Conservation (phyloP, 2,329 filamentous ascomycete genomes). For the Leptographium procerum region DNA sequence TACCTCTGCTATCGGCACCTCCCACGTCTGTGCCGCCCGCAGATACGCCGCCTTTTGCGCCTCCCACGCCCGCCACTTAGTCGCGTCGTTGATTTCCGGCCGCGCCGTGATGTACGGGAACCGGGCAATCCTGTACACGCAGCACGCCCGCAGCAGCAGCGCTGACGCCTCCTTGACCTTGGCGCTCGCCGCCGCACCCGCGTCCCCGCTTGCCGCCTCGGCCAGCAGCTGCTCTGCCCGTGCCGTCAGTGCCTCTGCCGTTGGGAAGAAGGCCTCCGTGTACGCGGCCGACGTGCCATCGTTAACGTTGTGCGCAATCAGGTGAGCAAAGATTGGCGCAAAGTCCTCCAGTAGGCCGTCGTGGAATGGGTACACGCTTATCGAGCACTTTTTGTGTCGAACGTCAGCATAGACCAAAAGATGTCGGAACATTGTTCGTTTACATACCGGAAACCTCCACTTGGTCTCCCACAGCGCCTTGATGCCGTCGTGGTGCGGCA, state of each 20-base stretch:
- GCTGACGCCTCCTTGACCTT: conserved; percentile 42
- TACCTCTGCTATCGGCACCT: conserved; percentile 49
- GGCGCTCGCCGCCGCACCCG: conserved; percentile 23
- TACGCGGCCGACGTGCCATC: conserved; percentile 56
- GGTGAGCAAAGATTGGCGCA: conserved; percentile 51
- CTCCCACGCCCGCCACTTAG: conserved; percentile 53
- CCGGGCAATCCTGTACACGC: conserved; percentile 61
- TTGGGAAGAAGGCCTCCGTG: conserved; percentile 50
- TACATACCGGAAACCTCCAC: conserved; percentile 52
- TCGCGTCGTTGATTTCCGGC: conserved; percentile 25
- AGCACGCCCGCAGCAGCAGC: conserved; percentile 58
- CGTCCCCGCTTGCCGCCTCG: conserved; percentile 16
- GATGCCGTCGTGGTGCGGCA: conserved; percentile 49
- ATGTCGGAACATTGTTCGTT: background rate
- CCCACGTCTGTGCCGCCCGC: conserved; percentile 42
- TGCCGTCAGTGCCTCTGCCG: conserved; percentile 43
- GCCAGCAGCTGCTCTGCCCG: conserved; percentile 30
- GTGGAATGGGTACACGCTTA: conserved; percentile 64
- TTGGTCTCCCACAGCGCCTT: conserved; percentile 62
- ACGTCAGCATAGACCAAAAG: background rate
- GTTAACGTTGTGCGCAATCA: conserved; percentile 50
- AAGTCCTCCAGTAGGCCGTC: conserved; percentile 60
- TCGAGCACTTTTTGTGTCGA: conserved; percentile 30
- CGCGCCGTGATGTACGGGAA: conserved; percentile 47
- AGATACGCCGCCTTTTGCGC: conserved; percentile 53